phyloP scores from a whole-genome alignment of 345 rosid genomes.

The Excoecaria cochinchinensis region DNA sequence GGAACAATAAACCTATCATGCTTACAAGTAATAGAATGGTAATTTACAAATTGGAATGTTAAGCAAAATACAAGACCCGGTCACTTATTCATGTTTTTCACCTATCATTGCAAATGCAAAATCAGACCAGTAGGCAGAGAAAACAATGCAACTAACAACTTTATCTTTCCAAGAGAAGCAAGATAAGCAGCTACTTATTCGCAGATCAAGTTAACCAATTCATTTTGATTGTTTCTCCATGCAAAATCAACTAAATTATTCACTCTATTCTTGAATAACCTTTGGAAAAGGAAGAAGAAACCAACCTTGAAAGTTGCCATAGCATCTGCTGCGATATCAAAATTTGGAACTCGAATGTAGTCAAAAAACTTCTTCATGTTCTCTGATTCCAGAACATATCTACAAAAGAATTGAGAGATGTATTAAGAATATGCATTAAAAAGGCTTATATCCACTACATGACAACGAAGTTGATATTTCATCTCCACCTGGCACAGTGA shows the following conservation, averaged over 20 bases:
- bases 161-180: background rate
- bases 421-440: background rate
- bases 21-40: slow-evolving; percentile 1
- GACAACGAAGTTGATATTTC: background rate
- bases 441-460: background rate
- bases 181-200: background rate
- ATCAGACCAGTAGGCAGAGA: background rate
- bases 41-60: background rate
- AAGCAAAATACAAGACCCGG: background rate
- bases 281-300: slow-evolving; percentile 3
- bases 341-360: slow-evolving; percentile 47
- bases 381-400: slow-evolving; percentile 44
- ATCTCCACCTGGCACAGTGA: background rate
- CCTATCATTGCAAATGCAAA: background rate
- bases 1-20: slow-evolving; percentile 20
- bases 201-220: background rate
- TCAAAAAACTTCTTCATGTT: slow-evolving; percentile 44
- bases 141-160: background rate
- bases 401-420: slow-evolving; percentile 21
- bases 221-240: background rate
- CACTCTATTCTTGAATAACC: background rate
- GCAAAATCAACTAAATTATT: background rate
- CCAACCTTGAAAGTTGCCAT: slow-evolving; percentile 84
- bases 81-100: background rate
- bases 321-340: slow-evolving; percentile 50